These are phyloP conservation scores for Globisporangium paroecandrum DNA, from an alignment of 352 stramenopile genomes.

Conservation along the genomic window DNA sequence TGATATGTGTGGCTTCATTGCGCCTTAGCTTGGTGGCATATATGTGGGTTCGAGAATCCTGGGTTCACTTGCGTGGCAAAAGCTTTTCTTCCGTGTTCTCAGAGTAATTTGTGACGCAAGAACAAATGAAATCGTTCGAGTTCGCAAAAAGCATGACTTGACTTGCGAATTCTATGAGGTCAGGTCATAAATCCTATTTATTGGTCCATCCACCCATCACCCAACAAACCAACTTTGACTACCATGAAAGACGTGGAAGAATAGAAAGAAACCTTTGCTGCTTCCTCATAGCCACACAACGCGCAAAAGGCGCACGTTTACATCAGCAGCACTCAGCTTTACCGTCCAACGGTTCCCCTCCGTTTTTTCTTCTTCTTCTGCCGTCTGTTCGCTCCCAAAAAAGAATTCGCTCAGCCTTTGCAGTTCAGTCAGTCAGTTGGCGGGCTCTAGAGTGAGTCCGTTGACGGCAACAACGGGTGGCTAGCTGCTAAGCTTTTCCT, in stretches of 20 bases:
- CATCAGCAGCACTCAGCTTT: not conserved
- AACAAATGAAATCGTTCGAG: not conserved
- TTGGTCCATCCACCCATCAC: not conserved
- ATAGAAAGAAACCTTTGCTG: constrained; percentile 1
- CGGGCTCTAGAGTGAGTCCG: not conserved
- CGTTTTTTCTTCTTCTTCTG: not conserved
- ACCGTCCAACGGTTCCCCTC: not conserved
- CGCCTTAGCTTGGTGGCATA: not conserved
- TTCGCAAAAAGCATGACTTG: not conserved
- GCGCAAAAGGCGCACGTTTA: not conserved
- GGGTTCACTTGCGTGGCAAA: not conserved
- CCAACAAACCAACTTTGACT: not conserved
- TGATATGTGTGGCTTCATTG: not conserved
- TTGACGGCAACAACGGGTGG: not conserved
- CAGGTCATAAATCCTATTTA: not conserved
- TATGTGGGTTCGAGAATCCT: not conserved
- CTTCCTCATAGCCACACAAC: not conserved
- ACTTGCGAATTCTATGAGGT: not conserved
- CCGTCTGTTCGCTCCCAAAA: not conserved
- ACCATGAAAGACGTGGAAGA: not conserved
- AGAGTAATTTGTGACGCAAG: not conserved
- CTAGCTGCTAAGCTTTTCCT: not conserved
- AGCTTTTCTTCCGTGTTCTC: not conserved
- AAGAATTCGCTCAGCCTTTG: not conserved
- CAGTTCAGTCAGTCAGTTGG: not conserved